Evolutionary conservation across 352 stramenopile genomes (phyloP), one percentile per base, ranked within the genome.

Genomic region (Blastocystis sp.): DNA sequence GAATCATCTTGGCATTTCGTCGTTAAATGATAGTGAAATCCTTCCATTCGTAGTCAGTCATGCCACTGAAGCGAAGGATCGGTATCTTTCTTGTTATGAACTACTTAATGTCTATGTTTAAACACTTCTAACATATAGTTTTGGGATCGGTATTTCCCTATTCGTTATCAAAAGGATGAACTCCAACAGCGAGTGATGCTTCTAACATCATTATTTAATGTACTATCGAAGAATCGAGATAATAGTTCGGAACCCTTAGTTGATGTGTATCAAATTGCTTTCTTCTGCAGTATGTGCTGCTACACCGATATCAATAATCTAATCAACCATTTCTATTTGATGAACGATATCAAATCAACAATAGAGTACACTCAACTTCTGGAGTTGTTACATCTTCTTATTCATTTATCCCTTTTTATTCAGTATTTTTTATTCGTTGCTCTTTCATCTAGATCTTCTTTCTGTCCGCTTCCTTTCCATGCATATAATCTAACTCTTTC

Each of bases 131-230:
- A 53, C 3, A 50, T 39, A 6, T 64, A 84, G 53, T 84, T 84
- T 45, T 84, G 73, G 73, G 55, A 84, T 64, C 73, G 73, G 7
- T 84, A 68, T 45, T 84, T 84, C 73, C 73, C 73, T 9, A 37
- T 84, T 13, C 18, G 9, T 26, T 41, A 23, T 64, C 29, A 47
- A 3, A 41, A 37, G 0, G 20, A 9, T 9, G 53, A 29, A 29
- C 7, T 41, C 1, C 11, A 84, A 37, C 50, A 84, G n/a, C 73
- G 73, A 23, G 29, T 43, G 2, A 64, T 64, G 9, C 23, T 84
- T 11, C 54, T 84, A 13, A 54, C 20, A 9, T 23, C 20, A 68
- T 23, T 37, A 68, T 39, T 68, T 29, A 18, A 15, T 9, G 20
- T 68, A 29, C 37, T 68, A 7, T 23, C 59, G 9, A 15, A 68